Evolutionary conservation across 2,329 filamentous ascomycete species (phyloP), one percentile per base, ranked within the genome.

Genomic region (Trichoderma citrinoviride): DNA sequence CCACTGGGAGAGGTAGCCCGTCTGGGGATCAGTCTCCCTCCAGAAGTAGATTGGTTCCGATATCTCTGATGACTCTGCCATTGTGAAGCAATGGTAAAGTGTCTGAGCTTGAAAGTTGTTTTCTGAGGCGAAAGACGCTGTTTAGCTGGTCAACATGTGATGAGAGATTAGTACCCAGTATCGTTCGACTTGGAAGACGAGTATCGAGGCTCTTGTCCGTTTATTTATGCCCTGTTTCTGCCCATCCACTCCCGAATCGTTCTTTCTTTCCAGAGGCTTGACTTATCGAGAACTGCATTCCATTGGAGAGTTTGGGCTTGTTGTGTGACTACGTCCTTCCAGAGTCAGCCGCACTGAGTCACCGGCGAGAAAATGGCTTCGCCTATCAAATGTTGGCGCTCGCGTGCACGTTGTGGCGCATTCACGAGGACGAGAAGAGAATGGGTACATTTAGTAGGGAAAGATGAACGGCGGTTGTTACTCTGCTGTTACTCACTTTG

Each of bases 1-100:
- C 86, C 86, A 90, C 75, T 90, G 87, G 0, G 82, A 86, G n/a
- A 90, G 78, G 74, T 81, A 87, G 46, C 85, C 85, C 37, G 81
- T 77, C 3, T 75, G 71, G 1, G 75, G 68, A 64, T 85, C 79
- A 15, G 77, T 78, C 52, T 81, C 80, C 27, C 77, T 75, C 80
- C 79, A 84, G 70, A 84, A 84, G 73, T 77, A 84, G n/a, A 81
- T 60, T 7, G 71, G 40, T 17, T 49, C 25, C 19, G 44, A 52
- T 27, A 25, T 17, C 5, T 7, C 40, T 19, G 55, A 25, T n/a
- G 65, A 17, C 52, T 58, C 43, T 12, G 33, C 3, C 52, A 63
- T 62, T 33, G n/a, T 62, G 1, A 14, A 2, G 12, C 2, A 2
- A 37, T 37, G 41, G 23, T 19, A 5, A 12, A 19, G 25, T 7